Evolutionary conservation across 1,139 yeast genomes (phyloP).

Genomic region (Pichia sp.): DNA sequence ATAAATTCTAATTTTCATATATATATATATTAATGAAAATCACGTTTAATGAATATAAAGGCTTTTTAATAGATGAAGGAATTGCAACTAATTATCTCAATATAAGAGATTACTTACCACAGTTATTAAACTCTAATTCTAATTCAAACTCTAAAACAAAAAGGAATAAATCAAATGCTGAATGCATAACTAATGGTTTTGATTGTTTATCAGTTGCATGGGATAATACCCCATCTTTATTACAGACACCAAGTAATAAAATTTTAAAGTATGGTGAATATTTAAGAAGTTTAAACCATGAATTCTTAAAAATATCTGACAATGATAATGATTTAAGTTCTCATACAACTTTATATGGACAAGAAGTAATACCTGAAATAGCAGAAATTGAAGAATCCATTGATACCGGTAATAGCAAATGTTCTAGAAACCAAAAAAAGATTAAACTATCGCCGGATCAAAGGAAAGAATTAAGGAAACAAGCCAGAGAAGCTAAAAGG

Average conservation of each 20-base stretch:
- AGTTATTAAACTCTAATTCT: not conserved
- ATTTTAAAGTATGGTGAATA: not conserved
- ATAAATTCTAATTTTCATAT: no score
- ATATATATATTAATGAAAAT: no score
- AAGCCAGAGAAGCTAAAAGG: conserved; percentile 8
- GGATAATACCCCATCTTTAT: not conserved
- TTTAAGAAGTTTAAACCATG: not conserved
- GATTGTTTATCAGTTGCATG: conserved; percentile 10
- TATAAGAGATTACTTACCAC: not conserved
- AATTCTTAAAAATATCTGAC: conserved; percentile 30
- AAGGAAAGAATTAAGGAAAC: conserved; percentile 6
- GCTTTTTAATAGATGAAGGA: conserved; percentile 4
- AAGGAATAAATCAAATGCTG: not conserved
- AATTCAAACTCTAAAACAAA: not conserved
- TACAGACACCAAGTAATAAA: no score
- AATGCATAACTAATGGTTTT: conserved; percentile 11
- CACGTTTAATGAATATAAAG: conserved; percentile 9
- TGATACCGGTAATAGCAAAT: no score
- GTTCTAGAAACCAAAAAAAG: no score
- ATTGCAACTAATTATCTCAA: not conserved
- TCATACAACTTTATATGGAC: conserved; percentile 12
- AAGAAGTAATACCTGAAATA: not conserved
- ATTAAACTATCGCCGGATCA: conserved; percentile 5
- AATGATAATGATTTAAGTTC: conserved; percentile 27
- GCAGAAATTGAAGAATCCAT: not conserved